Base-by-base conservation (phyloP, 2,329 filamentous ascomycete genomes). In the Exophiala alcalophila region DNA sequence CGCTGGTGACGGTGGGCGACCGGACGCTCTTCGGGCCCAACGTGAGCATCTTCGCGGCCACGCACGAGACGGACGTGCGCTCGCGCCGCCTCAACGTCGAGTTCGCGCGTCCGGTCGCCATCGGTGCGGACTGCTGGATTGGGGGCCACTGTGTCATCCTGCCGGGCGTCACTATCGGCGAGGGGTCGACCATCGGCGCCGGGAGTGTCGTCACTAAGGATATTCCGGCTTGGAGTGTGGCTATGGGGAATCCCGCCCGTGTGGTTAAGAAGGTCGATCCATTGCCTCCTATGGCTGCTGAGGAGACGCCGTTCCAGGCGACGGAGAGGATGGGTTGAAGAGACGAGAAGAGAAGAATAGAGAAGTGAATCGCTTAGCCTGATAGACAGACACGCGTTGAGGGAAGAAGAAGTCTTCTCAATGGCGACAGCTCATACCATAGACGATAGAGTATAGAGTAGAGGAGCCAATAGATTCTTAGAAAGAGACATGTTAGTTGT, bases 1-100 rank as follows among this genome's bases (percentile, higher is more conserved):
- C 81, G 61, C 65, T 72, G 19, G 84, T 94, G 42, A 80, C 73
- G 1, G 79, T 95, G 34, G 89, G 89, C 1, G 76, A 81, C 4
- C 79, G 88, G 39, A 91, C 86, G 1, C 67, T 95, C 18, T 69
- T 92, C 28, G 89, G 86, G 0, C 86, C 89, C 2, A 86, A 87
- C 59, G 85, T 88, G 28, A 80, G 73, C 25, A 77, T 95, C 54
- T 94, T 78, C 61, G 78, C 78, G 26, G 89, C 78, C 2, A 81
- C 76, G 0, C 89, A 95, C 63, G 87, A 88, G 2, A 65, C 89
- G 0, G 86, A 94, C 55, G 73, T 73, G 0, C 53, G 91, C 4
- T 78, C 88, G 20, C 83, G 90, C 57, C 87, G 88, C 1, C 81
- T 76, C 1, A 71, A 76, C 10, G 88, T 87, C 0, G 89, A 95